phyloP scores from a whole-genome alignment of 768 basidiomycete species.

The Boletales sp. region DNA sequence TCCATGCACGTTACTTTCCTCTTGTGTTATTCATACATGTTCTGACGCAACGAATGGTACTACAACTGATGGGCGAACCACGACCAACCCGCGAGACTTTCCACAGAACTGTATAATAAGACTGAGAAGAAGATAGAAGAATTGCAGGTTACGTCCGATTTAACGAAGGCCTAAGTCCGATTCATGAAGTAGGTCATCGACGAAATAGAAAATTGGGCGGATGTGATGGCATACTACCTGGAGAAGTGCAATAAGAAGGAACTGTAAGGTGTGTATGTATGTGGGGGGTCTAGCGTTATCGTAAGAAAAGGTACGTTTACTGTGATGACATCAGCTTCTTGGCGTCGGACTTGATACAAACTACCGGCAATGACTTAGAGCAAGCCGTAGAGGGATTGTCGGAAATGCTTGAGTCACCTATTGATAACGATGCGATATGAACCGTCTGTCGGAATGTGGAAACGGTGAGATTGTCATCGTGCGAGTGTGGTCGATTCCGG shows the following conservation, averaged over 20 bases:
- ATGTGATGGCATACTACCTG: slow-evolving; percentile 98
- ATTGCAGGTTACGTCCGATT: slow-evolving; percentile 87
- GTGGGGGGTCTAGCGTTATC: no score
- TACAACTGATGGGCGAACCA: slow-evolving; percentile 99
- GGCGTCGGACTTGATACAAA: background rate
- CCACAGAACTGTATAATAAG: slow-evolving; percentile 85
- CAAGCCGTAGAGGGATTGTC: no score
- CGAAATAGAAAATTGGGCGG: slow-evolving; percentile 89
- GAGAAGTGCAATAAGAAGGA: slow-evolving; percentile 89
- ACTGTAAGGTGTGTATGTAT: slow-evolving; percentile 72
- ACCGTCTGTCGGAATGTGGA: slow-evolving; percentile 87
- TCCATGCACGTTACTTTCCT: slow-evolving; percentile 64
- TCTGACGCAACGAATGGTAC: slow-evolving; percentile 52
- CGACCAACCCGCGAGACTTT: slow-evolving; percentile 97
- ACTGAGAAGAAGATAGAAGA: slow-evolving; percentile 99
- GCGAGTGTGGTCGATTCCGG: background rate
- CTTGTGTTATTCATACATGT: background rate
- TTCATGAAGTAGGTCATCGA: slow-evolving; percentile 99
- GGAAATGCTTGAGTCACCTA: no score
- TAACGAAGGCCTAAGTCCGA: slow-evolving; percentile 98
- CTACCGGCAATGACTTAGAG: no score
- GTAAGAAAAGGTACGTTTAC: no score
- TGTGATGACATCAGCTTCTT: no score
- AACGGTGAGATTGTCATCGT: slow-evolving; percentile 55
- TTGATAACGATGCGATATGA: slow-evolving; percentile 81